phyloP scores from a whole-genome alignment of 2,329 filamentous ascomycete species.

The Hypoxylon sp. region DNA sequence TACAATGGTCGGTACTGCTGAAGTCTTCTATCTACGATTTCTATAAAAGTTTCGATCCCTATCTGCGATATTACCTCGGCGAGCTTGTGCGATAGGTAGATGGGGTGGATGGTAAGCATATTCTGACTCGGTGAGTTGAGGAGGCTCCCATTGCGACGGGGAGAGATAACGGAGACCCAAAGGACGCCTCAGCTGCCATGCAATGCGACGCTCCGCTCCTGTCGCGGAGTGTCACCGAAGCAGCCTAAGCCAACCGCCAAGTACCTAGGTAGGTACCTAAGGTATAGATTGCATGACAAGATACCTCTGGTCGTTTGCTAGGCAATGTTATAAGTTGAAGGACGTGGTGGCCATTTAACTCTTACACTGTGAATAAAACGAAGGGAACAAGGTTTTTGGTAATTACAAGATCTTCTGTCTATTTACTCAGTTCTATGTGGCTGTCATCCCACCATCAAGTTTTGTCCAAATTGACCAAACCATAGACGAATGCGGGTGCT shows the following conservation, averaged over 20 bases:
- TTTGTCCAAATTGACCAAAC: neutral
- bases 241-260: neutral
- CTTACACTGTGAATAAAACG: neutral
- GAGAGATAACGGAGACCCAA: neutral
- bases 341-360: neutral
- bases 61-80: neutral
- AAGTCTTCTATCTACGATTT: neutral
- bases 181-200: neutral
- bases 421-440: neutral
- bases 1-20: neutral
- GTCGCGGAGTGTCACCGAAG: neutral
- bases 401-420: constrained; percentile 1
- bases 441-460: neutral
- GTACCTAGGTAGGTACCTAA: neutral
- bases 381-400: neutral
- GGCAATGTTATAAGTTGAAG: no score
- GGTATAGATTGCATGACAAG: neutral
- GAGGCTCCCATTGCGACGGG: neutral
- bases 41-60: neutral
- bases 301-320: no score
- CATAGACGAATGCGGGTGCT: constrained; percentile 5
- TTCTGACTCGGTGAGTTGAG: neutral
- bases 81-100: neutral
- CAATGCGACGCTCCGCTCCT: neutral
- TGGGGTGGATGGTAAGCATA: neutral